A percentile compares a stretch with the other conserved stretches of the same genome.
These are phyloP conservation scores for Colletotrichum salicis DNA, from an alignment of 2,329 filamentous ascomycete genomes.

Conservation along the genomic window DNA sequence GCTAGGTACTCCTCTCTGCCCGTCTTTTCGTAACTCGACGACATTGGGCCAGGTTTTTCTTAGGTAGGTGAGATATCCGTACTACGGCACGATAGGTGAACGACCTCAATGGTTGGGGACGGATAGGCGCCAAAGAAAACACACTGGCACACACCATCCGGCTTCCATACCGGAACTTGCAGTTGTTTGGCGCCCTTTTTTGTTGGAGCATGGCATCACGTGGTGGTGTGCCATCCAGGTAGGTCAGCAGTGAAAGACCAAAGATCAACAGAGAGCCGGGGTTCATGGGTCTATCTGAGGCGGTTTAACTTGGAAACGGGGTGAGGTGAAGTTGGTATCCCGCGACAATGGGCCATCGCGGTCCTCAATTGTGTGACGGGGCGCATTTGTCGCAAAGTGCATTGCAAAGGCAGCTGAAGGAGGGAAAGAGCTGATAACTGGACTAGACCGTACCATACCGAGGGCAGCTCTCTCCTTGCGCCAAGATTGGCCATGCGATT, in stretches of 20 bases:
- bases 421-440: background rate
- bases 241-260: constrained; percentile 3
- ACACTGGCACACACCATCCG: background rate
- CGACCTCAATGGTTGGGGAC: constrained; percentile 8
- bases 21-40: background rate
- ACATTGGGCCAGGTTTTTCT: constrained; percentile 1
- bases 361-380: constrained; percentile 21
- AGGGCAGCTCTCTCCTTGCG: background rate
- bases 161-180: constrained; percentile 32
- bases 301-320: constrained; percentile 17
- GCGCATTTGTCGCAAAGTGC: constrained; percentile 10
- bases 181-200: constrained; percentile 20
- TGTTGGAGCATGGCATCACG: background rate
- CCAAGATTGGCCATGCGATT: constrained; percentile 10
- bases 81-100: background rate
- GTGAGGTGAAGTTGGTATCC: constrained; percentile 1
- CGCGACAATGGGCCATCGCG: constrained; percentile 22
- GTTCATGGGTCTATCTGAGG: background rate
- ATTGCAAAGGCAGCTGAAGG: background rate
- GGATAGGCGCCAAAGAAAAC: constrained; percentile 22
- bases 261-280: constrained; percentile 5
- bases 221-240: constrained; percentile 28
- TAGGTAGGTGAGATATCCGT: background rate
- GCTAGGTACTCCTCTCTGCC: constrained; percentile 9
- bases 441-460: too few relatives aligned